Conservation (phyloP, 1,139 yeast species). For the Yamadazyma trypodendri region DNA sequence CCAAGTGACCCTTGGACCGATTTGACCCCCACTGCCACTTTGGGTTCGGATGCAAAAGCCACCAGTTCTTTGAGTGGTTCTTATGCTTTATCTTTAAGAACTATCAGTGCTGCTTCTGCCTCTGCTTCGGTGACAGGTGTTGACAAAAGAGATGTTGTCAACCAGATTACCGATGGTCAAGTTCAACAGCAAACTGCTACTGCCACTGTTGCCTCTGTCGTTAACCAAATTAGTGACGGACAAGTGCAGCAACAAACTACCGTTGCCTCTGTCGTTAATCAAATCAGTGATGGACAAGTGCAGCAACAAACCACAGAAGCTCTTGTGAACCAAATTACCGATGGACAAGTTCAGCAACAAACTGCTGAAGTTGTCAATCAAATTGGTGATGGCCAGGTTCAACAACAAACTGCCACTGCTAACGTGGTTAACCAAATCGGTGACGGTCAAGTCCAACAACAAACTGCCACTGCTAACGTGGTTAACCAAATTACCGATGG, state of each 20-base stretch:
- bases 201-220: slow-evolving; percentile 36
- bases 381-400: slow-evolving; percentile 40
- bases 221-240: slow-evolving; percentile 58
- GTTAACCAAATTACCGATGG: slow-evolving; percentile 41
- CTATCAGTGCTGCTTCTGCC: slow-evolving; percentile 22
- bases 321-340: slow-evolving; percentile 28
- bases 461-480: slow-evolving; percentile 22
- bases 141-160: slow-evolving; percentile 18
- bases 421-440: slow-evolving; percentile 26
- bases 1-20: slow-evolving; percentile 23
- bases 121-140: slow-evolving; percentile 18
- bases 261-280: slow-evolving; percentile 34
- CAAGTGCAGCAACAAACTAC: slow-evolving; percentile 51
- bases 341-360: slow-evolving; percentile 41
- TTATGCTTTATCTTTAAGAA: slow-evolving; percentile 18
- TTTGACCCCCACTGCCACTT: slow-evolving; percentile 34
- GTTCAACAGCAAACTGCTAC: slow-evolving; percentile 38
- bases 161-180: slow-evolving; percentile 42
- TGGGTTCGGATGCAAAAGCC: slow-evolving; percentile 22
- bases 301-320: slow-evolving; percentile 35
- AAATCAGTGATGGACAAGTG: slow-evolving; percentile 44
- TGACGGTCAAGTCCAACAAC: slow-evolving; percentile 38
- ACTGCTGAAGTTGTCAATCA: slow-evolving; percentile 28
- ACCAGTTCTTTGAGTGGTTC: slow-evolving; percentile 18
- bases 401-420: slow-evolving; percentile 35